Evolutionary conservation across 352 stramenopile genomes (phyloP).

Genomic region (Phytophthora aleatoria): DNA sequence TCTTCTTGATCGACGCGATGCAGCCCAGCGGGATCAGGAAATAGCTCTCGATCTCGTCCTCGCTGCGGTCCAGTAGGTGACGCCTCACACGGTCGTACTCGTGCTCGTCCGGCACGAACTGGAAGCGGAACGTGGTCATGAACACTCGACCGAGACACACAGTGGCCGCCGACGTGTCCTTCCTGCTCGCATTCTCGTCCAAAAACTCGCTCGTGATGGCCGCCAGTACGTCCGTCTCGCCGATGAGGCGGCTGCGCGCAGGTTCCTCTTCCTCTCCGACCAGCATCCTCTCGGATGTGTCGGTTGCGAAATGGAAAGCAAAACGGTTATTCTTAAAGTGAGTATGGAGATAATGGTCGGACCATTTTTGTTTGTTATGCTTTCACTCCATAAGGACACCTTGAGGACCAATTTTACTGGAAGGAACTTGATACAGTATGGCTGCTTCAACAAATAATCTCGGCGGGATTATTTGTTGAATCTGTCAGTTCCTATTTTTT

Average conservation of each 20-base stretch:
- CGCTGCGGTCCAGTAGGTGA: slow-evolving; percentile 59
- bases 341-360: slow-evolving; percentile 3
- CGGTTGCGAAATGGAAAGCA: slow-evolving; percentile 8
- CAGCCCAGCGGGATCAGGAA: slow-evolving; percentile 77
- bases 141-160: slow-evolving; percentile 74
- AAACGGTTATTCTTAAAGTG: slow-evolving; percentile 1
- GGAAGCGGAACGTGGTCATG: slow-evolving; percentile 88
- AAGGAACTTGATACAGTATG: too few species aligned
- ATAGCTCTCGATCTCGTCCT: slow-evolving; percentile 77
- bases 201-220: slow-evolving; percentile 80
- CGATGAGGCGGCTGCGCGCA: slow-evolving; percentile 50
- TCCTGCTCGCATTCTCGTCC: slow-evolving; percentile 59
- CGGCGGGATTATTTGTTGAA: too few species aligned
- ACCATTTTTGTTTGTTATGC: slow-evolving; percentile 9
- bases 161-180: slow-evolving; percentile 60
- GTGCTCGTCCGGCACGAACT: slow-evolving; percentile 73
- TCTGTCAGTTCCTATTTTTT: too few species aligned
- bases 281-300: slow-evolving; percentile 25
- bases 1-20: slow-evolving; percentile 82
- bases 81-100: slow-evolving; percentile 55
- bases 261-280: slow-evolving; percentile 26
- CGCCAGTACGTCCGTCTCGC: slow-evolving; percentile 78
- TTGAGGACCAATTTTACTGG: not conserved
- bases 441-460: too few species aligned
- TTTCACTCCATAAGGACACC: slow-evolving; percentile 1